Evolutionary conservation across 75 land plant genomes (phyloP).

Genomic region (Larix kaempferi): DNA sequence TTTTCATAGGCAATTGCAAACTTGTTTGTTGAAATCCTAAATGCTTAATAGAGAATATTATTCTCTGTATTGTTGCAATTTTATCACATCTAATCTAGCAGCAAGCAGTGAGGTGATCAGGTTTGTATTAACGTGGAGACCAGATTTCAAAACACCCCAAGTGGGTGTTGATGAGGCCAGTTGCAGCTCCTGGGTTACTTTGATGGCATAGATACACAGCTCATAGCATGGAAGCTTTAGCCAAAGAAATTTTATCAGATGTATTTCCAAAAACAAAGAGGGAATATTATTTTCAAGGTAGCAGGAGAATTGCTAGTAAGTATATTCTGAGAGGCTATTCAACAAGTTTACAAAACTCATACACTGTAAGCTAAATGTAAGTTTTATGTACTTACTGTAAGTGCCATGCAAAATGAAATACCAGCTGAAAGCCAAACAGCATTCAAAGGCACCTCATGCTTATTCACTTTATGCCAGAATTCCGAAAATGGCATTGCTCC

Average conservation of each 20-base stretch:
- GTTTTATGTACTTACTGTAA: conserved; percentile 53
- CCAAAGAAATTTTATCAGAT: no score
- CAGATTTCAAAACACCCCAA: no score
- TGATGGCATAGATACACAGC: no score
- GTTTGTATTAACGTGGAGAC: no score
- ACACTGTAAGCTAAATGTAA: neutral
- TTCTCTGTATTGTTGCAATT: no score
- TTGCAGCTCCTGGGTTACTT: no score
- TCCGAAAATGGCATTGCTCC: conserved; percentile 92
- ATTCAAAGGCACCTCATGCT: conserved; percentile 74
- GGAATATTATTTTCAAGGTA: neutral
- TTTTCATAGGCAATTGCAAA: neutral
- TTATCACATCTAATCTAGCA: no score
- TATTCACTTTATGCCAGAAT: conserved; percentile 86
- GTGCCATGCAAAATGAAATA: conserved; percentile 84
- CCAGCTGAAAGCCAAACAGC: conserved; percentile 84
- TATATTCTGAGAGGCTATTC: neutral
- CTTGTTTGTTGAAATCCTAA: neutral
- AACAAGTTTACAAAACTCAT: neutral
- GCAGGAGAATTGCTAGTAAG: neutral
- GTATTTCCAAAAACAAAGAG: no score
- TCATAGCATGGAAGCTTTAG: no score
- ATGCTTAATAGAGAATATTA: neutral
- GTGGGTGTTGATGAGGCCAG: no score
- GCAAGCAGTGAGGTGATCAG: no score